Percentiles rank a stretch among this genome's conserved stretches.
Conservation (phyloP, 2,329 filamentous ascomycete species). For the Diplocarpon mali region DNA sequence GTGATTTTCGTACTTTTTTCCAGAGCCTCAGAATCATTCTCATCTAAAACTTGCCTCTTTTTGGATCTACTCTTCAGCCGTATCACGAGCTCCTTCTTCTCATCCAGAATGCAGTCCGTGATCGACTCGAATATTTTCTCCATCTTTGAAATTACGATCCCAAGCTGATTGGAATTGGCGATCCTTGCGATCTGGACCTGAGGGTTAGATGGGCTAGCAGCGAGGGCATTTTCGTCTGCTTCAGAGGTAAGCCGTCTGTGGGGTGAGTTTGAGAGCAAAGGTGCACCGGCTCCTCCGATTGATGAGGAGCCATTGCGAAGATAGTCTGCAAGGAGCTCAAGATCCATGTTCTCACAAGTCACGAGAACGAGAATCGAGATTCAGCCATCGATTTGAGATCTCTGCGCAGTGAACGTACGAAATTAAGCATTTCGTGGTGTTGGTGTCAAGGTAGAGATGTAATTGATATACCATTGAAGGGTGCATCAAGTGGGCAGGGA, state of each 20-base stretch:
- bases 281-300: too few species aligned
- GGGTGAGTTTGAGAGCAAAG: constrained; percentile 3
- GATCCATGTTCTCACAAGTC: background rate
- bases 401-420: too few species aligned
- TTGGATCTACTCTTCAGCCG: constrained; percentile 31
- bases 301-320: background rate
- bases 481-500: background rate
- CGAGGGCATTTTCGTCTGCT: background rate
- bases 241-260: background rate
- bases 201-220: background rate
- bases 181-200: background rate
- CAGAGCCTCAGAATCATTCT: background rate
- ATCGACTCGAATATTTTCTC: constrained; percentile 44
- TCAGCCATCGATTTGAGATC: too few species aligned
- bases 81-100: constrained; percentile 36
- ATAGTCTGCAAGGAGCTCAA: background rate
- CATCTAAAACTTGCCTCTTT: background rate
- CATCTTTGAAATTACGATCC: constrained; percentile 38
- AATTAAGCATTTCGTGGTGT: too few species aligned
- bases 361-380: background rate
- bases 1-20: constrained; percentile 12
- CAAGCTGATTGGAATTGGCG: constrained; percentile 15
- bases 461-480: too few species aligned
- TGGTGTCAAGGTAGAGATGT: too few species aligned
- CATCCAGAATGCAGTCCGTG: constrained; percentile 35